Conservation (phyloP, 2,329 filamentous ascomycete genomes). For the Lasiodiplodia hormozganensis region DNA sequence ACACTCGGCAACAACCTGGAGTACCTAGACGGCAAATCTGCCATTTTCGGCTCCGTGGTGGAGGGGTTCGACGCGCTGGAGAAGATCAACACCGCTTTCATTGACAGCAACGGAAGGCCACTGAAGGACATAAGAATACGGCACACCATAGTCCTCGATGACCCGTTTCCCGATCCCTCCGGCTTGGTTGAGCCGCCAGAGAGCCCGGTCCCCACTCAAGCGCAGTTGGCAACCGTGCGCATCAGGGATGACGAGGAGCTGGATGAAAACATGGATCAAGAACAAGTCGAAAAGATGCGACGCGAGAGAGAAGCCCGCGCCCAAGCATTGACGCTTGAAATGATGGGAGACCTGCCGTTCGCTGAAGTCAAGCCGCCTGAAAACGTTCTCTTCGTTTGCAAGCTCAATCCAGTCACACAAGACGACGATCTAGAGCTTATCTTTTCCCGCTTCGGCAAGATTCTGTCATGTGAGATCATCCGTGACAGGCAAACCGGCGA, state of each 20-base stretch:
- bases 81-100: slow-evolving; percentile 89
- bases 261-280: slow-evolving; percentile 79
- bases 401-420: slow-evolving; percentile 94
- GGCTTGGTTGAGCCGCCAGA: slow-evolving; percentile 77
- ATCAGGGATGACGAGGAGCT: slow-evolving; percentile 89
- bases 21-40: slow-evolving; percentile 90
- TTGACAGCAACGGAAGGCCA: slow-evolving; percentile 84
- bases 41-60: slow-evolving; percentile 92
- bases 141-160: slow-evolving; percentile 90
- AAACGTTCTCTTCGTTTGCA: slow-evolving; percentile 98
- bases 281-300: slow-evolving; percentile 77
- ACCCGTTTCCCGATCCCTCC: slow-evolving; percentile 84
- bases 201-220: slow-evolving; percentile 81
- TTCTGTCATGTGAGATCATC: slow-evolving; percentile 95
- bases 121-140: slow-evolving; percentile 94
- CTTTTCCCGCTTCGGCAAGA: slow-evolving; percentile 94
- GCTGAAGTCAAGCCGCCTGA: slow-evolving; percentile 97
- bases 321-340: slow-evolving; percentile 92
- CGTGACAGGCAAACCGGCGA: slow-evolving; percentile 92
- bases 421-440: slow-evolving; percentile 95
- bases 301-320: slow-evolving; percentile 90
- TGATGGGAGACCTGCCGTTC: slow-evolving; percentile 97
- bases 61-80: slow-evolving; percentile 95
- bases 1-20: slow-evolving; percentile 90
- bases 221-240: slow-evolving; percentile 87